These are phyloP conservation scores for Hypocrella siamensis DNA, from an alignment of 2,329 filamentous ascomycete genomes.

Conservation along the genomic window DNA sequence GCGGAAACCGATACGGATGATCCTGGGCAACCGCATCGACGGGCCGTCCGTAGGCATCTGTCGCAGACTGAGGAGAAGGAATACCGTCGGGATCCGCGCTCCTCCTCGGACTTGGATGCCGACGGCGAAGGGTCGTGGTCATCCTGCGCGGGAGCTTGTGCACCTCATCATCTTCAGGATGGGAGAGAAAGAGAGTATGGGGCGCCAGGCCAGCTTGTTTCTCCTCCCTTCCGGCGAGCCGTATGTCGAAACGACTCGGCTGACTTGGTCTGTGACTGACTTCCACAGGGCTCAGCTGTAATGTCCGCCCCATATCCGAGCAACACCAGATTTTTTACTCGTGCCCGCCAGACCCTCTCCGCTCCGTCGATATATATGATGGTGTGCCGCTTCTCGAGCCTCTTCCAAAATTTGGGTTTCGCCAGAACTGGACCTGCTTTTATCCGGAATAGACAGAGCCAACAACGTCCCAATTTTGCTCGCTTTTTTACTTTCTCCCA, in stretches of 20 bases:
- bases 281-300: conserved; percentile 14
- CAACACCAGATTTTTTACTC: too few species aligned
- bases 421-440: too few species aligned
- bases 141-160: conserved; percentile 17
- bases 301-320: conserved; percentile 15
- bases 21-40: conserved; percentile 12
- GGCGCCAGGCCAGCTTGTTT: conserved; percentile 6
- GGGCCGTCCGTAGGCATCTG: conserved; percentile 15
- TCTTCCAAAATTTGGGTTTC: too few species aligned
- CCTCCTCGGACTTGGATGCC: conserved; percentile 9
- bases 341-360: too few species aligned
- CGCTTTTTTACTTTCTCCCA: too few species aligned
- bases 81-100: conserved; percentile 12
- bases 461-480: too few species aligned
- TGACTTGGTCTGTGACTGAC: conserved; percentile 12
- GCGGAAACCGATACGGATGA: too few species aligned
- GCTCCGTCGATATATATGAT: too few species aligned
- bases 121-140: conserved; percentile 9
- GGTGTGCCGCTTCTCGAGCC: too few species aligned
- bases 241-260: conserved; percentile 10
- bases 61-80: conserved; percentile 9
- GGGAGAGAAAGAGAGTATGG: conserved; percentile 14
- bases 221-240: conserved; percentile 5
- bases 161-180: conserved; percentile 12
- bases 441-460: too few species aligned